Percentiles rank a stretch among this genome's conserved stretches.
Evolutionary conservation across 441 rosid genomes (phyloP).

Genomic region (Aleurites moluccanus): DNA sequence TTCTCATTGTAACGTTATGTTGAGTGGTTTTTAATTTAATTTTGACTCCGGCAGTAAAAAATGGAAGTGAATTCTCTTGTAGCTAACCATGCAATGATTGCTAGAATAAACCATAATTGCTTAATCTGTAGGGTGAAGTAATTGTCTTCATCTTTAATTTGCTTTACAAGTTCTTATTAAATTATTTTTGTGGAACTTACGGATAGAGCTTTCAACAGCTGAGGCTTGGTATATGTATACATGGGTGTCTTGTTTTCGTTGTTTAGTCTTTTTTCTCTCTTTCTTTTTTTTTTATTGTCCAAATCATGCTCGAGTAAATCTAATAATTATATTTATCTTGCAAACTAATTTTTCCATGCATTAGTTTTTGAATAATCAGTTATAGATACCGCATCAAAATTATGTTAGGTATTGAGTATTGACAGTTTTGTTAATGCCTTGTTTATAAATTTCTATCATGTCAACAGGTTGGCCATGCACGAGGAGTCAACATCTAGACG

Average conservation of each 20-base stretch:
- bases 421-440: not conserved
- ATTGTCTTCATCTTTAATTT: not conserved
- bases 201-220: not conserved
- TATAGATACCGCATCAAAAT: not conserved
- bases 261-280: not conserved
- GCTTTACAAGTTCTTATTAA: not conserved
- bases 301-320: not conserved
- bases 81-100: not conserved
- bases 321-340: not conserved
- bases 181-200: not conserved
- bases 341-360: not conserved
- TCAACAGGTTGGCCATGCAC: slow-evolving; percentile 74
- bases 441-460: not conserved
- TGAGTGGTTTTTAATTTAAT: too few species aligned
- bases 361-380: not conserved
- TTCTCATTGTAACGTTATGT: too few species aligned
- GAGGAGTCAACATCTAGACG: slow-evolving; percentile 82
- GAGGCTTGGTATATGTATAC: not conserved
- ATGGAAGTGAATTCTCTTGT: not conserved
- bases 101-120: not conserved
- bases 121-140: not conserved
- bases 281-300: not conserved
- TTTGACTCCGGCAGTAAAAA: not conserved
- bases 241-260: not conserved
- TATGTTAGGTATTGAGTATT: not conserved